These are phyloP conservation scores for Aspergillus vadensis DNA, from an alignment of 2,329 filamentous ascomycete species.

Conservation along the genomic window DNA sequence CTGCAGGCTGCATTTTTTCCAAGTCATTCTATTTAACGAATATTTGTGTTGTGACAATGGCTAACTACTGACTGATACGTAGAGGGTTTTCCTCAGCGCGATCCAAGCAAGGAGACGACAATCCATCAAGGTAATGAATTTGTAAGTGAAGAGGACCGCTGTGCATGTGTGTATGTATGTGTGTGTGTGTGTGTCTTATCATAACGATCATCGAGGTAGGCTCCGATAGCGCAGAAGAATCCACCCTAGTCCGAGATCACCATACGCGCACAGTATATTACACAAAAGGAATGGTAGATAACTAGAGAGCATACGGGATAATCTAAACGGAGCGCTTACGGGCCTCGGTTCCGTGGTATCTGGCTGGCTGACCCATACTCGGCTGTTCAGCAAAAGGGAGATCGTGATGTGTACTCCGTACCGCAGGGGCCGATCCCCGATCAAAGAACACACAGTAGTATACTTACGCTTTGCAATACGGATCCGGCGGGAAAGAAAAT, in stretches of 20 bases:
- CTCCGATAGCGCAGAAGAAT: neutral
- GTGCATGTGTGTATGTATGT: too few species aligned
- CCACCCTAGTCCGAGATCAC: neutral
- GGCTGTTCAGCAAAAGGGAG: neutral
- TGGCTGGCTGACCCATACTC: neutral
- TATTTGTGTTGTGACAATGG: too few species aligned
- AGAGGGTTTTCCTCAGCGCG: neutral
- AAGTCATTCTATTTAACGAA: neutral
- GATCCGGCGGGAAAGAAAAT: neutral
- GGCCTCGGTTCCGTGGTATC: neutral
- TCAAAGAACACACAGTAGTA: neutral
- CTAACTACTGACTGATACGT: neutral
- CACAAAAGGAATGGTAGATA: neutral
- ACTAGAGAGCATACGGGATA: neutral
- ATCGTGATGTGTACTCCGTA: neutral
- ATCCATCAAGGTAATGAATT: neutral
- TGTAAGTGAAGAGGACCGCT: neutral
- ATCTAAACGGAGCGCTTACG: neutral
- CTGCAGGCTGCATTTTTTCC: too few species aligned
- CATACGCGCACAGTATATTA: neutral
- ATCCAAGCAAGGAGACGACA: neutral
- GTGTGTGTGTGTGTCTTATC: neutral
- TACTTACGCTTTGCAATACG: neutral
- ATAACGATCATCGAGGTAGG: neutral
- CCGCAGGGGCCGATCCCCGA: neutral